Percentiles rank a stretch among this genome's conserved stretches.
Conservation (phyloP, 148 eudicot genomes). For the Rhododendron ovatum region DNA sequence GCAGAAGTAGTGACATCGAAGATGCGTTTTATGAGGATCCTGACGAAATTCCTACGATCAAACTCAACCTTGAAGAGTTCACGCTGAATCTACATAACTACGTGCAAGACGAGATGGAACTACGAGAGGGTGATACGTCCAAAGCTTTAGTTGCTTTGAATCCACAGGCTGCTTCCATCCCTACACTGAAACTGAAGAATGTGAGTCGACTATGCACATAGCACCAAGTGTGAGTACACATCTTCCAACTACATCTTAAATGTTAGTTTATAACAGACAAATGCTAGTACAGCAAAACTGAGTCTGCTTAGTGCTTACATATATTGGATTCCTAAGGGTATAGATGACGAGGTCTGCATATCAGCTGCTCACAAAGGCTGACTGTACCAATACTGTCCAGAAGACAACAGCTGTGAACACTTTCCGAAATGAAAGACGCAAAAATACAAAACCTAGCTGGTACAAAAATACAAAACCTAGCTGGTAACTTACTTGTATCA, state of each 20-base stretch:
- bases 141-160: conserved; percentile 44
- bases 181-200: conserved; percentile 46
- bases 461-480: background rate
- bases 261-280: background rate
- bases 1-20: conserved; percentile 44
- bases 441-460: background rate
- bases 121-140: conserved; percentile 42
- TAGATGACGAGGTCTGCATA: background rate
- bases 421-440: background rate
- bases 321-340: background rate
- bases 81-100: conserved; percentile 30
- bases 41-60: conserved; percentile 52
- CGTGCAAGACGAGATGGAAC: conserved; percentile 33
- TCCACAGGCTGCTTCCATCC: conserved; percentile 42
- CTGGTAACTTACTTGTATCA: background rate
- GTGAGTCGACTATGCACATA: conserved; percentile 53
- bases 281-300: background rate
- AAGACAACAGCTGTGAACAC: background rate
- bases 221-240: conserved; percentile 54
- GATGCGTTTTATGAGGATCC: conserved; percentile 45
- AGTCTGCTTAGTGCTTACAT: background rate
- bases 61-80: conserved; percentile 43
- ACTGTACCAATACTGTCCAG: background rate
- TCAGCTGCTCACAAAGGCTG: background rate
- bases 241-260: background rate